Evolutionary conservation across 2,329 filamentous ascomycete genomes (phyloP), one percentile per base, ranked within the genome.

Genomic region (Ophiognomonia clavigignenti-juglandacearum): DNA sequence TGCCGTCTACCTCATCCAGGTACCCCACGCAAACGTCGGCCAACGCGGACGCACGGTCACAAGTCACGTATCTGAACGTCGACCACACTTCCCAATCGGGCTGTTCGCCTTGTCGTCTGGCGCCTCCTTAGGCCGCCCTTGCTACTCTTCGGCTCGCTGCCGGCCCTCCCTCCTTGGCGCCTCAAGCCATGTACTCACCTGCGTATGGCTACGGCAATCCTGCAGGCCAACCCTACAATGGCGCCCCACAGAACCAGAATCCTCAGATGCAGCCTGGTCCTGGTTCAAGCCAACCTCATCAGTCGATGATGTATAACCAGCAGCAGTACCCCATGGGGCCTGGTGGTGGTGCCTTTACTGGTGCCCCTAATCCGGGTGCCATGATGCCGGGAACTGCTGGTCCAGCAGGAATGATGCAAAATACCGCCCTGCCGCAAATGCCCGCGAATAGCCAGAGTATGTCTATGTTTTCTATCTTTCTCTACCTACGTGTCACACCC

Each of bases 371-470:
- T 54, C 66, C 71, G 44, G 67, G 41, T 43, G 57, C 58, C 52
- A 61, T 76, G 64, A 78, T 81, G 74, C 78, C 78, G 70, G 65
- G 69, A 41, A 71, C 67, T 54, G 64, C 64, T 53, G 74, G 72
- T 34, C 71, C 73, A 65, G 72, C 69, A 64, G 77, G 72, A 59
- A 82, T 83, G 78, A 82, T 83, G 79, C 79, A 77, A 66, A 80
- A 74, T 61, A 64, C 75, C 56, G 73, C 67, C 60, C 78, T 81
- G 75, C 72, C 71, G 54, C 75, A 77, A 61, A 80, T 81, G 75
- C 68, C 69, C 55, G 65, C 73, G 54, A 81, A 80, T 69, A 75
- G 77, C 44, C 77, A 80, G 61, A 79, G 77, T 81, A 68, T 73
- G 77, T 71, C 53, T 50, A 54, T 56, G 53, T 52, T 54, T 57